A percentile compares a stretch with the other conserved stretches of the same genome.
Evolutionary conservation across 2,329 filamentous ascomycete genomes (phyloP).

Genomic region (Cercospora berteroae): DNA sequence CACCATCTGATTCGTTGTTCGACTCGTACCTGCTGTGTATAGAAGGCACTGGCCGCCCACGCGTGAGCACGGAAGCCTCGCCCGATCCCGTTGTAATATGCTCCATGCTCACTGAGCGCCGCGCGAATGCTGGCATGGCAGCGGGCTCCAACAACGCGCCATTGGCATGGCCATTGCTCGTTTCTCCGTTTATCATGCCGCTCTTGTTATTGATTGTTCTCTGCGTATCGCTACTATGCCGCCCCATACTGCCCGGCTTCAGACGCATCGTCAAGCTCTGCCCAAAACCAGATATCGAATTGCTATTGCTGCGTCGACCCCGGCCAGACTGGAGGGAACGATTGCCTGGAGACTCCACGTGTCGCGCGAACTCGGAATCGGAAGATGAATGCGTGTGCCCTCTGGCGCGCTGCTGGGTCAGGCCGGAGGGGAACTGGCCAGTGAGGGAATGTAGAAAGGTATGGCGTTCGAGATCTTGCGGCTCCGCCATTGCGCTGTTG

Average conservation of each 20-base stretch:
- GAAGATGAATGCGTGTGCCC: constrained; percentile 62
- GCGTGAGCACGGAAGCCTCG: constrained; percentile 44
- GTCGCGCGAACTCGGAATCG: constrained; percentile 56
- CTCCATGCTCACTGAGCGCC: constrained; percentile 71
- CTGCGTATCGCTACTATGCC: constrained; percentile 28
- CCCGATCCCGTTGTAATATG: constrained; percentile 53
- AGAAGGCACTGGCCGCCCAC: constrained; percentile 45
- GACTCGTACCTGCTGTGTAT: constrained; percentile 43
- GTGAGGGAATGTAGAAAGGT: constrained; percentile 23
- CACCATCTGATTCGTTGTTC: constrained; percentile 58
- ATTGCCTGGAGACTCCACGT: constrained; percentile 37
- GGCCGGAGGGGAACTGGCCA: constrained; percentile 10
- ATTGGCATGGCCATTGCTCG: constrained; percentile 31
- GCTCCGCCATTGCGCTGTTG: constrained; percentile 18
- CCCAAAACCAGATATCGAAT: constrained; percentile 59
- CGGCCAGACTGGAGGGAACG: constrained; percentile 25
- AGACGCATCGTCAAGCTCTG: constrained; percentile 19
- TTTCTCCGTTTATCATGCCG: constrained; percentile 15
- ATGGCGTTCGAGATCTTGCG: constrained; percentile 23
- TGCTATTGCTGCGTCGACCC: constrained; percentile 75
- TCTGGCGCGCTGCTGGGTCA: constrained; percentile 44
- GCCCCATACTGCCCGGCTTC: constrained; percentile 17
- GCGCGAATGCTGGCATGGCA: constrained; percentile 48
- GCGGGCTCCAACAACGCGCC: constrained; percentile 60
- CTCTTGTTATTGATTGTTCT: constrained; percentile 10